These are phyloP conservation scores for Rossbeevera mucosa DNA, from an alignment of 768 basidiomycete genomes.

Conservation along the genomic window DNA sequence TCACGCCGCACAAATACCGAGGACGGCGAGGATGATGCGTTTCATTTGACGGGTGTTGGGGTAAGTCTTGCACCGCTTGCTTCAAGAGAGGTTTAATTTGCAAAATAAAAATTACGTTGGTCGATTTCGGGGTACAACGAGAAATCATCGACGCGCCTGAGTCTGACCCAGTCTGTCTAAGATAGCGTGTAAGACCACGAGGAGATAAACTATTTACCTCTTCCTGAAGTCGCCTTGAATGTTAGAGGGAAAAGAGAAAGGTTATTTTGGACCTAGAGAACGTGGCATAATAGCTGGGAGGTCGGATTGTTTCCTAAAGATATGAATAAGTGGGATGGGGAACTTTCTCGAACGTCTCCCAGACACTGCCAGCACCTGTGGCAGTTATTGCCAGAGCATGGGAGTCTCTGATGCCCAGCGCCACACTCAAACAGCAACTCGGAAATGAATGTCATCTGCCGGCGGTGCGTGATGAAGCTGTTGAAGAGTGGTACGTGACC, in stretches of 20 bases:
- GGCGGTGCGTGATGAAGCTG: too few species aligned
- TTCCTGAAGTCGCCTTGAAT: conserved; percentile 8
- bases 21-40: conserved; percentile 42
- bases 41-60: conserved; percentile 35
- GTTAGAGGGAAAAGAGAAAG: neutral
- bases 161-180: conserved; percentile 21
- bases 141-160: conserved; percentile 28
- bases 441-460: too few species aligned
- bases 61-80: conserved; percentile 32
- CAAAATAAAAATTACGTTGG: conserved; percentile 37
- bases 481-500: too few species aligned
- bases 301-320: neutral
- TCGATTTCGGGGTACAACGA: conserved; percentile 40
- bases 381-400: neutral
- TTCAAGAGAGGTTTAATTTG: conserved; percentile 39
- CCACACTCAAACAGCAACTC: too few species aligned
- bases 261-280: neutral
- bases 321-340: neutral
- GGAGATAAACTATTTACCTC: conserved; percentile 14
- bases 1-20: conserved; percentile 32
- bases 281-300: neutral
- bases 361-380: neutral
- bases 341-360: neutral
- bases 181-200: conserved; percentile 24
- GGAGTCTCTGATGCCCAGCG: neutral